Percentiles rank a stretch among this genome's conserved stretches.
phyloP scores from a whole-genome alignment of 1,284 basidiomycete species.

The Puccinia brachypodii region DNA sequence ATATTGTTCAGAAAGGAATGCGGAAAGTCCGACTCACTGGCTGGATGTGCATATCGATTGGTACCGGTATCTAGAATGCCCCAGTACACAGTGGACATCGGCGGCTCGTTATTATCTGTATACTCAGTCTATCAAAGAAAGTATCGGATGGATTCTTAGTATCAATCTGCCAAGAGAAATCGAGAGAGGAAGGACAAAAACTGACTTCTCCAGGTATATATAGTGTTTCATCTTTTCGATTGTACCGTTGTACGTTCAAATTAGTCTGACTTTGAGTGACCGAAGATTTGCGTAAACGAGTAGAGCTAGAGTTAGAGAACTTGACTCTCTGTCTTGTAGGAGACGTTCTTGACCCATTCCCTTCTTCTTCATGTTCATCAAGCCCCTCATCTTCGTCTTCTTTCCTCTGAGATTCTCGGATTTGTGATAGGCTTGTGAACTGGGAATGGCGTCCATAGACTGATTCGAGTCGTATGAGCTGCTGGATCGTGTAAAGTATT shows the following conservation, averaged over 20 bases:
- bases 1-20: not conserved
- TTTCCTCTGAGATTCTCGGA: conserved; percentile 20
- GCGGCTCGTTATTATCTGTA: conserved; percentile 30
- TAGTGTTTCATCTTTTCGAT: conserved; percentile 9
- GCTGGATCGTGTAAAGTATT: conserved; percentile 35
- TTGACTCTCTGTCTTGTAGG: not conserved
- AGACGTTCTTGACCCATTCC: not conserved
- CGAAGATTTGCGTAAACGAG: conserved; percentile 11
- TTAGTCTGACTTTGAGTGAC: conserved; percentile 34
- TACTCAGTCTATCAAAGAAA: conserved; percentile 16
- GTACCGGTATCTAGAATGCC: conserved; percentile 28
- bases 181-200: not conserved
- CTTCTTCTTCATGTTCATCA: not conserved
- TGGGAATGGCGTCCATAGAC: conserved; percentile 31
- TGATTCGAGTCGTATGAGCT: conserved; percentile 18
- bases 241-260: conserved; percentile 28
- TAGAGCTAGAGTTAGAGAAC: not conserved
- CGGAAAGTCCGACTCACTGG: conserved; percentile 8
- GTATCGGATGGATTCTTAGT: not conserved
- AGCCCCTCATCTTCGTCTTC: conserved; percentile 17
- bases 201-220: conserved; percentile 29
- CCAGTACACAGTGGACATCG: conserved; percentile 29
- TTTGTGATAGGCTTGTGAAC: conserved; percentile 23
- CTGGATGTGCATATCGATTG: conserved; percentile 23
- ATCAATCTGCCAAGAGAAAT: not conserved